Evolutionary conservation across 1,139 yeast genomes (phyloP), one percentile per base, ranked within the genome.

Genomic region (Hansenula sp.): DNA sequence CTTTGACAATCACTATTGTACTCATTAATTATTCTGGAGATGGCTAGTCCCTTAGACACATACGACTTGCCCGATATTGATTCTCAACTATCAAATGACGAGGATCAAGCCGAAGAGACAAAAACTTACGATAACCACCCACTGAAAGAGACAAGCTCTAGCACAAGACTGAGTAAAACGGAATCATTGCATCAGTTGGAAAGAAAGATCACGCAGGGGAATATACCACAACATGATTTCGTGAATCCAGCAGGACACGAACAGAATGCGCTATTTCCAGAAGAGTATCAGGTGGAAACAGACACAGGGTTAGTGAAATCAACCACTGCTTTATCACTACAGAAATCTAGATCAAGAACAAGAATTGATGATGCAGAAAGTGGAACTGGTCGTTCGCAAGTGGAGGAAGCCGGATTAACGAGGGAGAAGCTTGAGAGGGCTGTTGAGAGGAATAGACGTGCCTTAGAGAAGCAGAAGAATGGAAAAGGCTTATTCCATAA

Each of bases 261-360:
- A 25, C 11, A 25, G 5, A 11, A 35, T 35, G 38, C 30, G 16
- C 44, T 81, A 34, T 85, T 86, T 67, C 94, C 94, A 7, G 94
- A 86, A 68, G 94, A 86, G 61, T 86, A 84, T 60, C 79, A 82
- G 17, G 57, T 85, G 51, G 95, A 86, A 66, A 86, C 95, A 1
- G 73, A 71, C 35, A 84, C 93, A 1, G 95, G 95, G 46, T 69
- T 86, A 41, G 94, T 86, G 3, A 60, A 54, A 33, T 28, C 35
- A 6, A 33, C 41, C 3, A 41, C 44, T 8, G 36, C 36, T 2
- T 9, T 37, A 8, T 18, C 33, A 8, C 12, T 37, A 17, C 25
- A 36, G 7, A 41, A 33, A 28, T 16, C 36, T 15, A 40, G 40
- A 38, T 43, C 28, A n/a, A 35, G 21, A 47, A 47, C 17, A 34